Base-by-base conservation (phyloP, 2,329 filamentous ascomycete species). In the Penicillium janthinellum region DNA sequence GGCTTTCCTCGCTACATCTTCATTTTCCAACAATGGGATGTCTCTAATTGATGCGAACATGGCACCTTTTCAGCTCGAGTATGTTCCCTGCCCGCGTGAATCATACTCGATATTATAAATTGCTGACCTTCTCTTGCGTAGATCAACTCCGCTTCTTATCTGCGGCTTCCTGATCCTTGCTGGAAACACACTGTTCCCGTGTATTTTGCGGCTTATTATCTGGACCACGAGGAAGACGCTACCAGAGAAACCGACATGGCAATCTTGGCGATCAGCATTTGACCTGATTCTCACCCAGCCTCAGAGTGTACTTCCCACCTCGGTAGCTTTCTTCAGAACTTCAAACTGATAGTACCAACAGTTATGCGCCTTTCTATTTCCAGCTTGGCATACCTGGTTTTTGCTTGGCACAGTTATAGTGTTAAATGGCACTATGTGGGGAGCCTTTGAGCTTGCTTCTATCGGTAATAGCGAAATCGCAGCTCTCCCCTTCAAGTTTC, bases 341-440 rank as follows among this genome's bases (percentile, higher is more conserved):
- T 0, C 6, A 15, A 15, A 45, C 28, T 63, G n/a, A 63, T 17
- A 5, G 3, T 0, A 2, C 12, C 1, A 2, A 10, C 8, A 73
- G 69, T 65, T 73, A 0, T 75, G 73, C 54, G 70, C 71, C 3
- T 71, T 73, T 22, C 75, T 91, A 1, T 90, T 90, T 64, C 86
- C 88, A 0, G 78, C 82, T 3, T 78, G 82, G 0, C 83, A 85
- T 51, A 90, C 87, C 0, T 89, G 86, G 84, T 89, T 86, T 78
- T 78, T 90, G 0, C 72, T 89, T 7, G 83, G 82, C 52, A 85
- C 87, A 62, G 79, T 90, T 5, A 67, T 88, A 3, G 65, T 82
- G 6, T 81, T 89, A 15, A 89, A 89, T 59, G 79, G 82, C 0
- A 81, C 86, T n/a, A 86, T 89, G 64, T 90, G 87, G 88, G 78